Evolutionary conservation across 2,329 filamentous ascomycete species (phyloP).

Genomic region (Lithohypha guttulata): DNA sequence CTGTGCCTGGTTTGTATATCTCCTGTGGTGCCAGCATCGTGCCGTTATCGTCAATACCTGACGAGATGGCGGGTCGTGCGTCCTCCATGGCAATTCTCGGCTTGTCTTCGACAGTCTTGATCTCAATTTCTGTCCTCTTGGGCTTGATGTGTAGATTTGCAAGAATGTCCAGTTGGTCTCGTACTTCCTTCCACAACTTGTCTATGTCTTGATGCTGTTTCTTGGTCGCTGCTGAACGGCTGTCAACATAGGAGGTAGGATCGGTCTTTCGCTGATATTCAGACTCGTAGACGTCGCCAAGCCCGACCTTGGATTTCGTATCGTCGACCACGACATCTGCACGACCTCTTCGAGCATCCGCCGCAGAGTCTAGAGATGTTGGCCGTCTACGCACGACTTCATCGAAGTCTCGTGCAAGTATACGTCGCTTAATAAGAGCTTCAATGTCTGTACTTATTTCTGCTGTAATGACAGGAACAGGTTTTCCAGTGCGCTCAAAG

Average conservation of each 20-base stretch:
- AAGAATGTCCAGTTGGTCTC: slow-evolving; percentile 71
- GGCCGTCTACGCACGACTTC: slow-evolving; percentile 76
- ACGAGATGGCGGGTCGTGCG: slow-evolving; percentile 72
- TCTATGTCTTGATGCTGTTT: slow-evolving; percentile 77
- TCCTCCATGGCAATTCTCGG: slow-evolving; percentile 94
- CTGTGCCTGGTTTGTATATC: slow-evolving; percentile 67
- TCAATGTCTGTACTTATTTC: slow-evolving; percentile 88
- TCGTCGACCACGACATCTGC: slow-evolving; percentile 63
- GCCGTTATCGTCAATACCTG: slow-evolving; percentile 47
- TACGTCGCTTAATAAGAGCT: slow-evolving; percentile 84
- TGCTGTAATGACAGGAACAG: slow-evolving; percentile 83
- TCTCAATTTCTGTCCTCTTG: slow-evolving; percentile 65
- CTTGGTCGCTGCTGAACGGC: slow-evolving; percentile 68
- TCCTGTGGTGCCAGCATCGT: slow-evolving; percentile 88
- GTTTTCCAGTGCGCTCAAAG: slow-evolving; percentile 90
- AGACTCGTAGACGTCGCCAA: slow-evolving; percentile 90
- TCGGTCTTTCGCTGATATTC: slow-evolving; percentile 73
- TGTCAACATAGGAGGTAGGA: slow-evolving; percentile 67
- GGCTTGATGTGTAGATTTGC: slow-evolving; percentile 94
- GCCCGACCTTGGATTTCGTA: slow-evolving; percentile 71
- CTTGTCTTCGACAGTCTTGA: slow-evolving; percentile 81
- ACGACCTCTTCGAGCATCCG: slow-evolving; percentile 55
- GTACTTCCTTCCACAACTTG: slow-evolving; percentile 70
- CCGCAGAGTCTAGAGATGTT: slow-evolving; percentile 54
- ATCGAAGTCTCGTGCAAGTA: slow-evolving; percentile 82